phyloP scores from a whole-genome alignment of 768 basidiomycete species.

The Albatrellus ellisii region DNA sequence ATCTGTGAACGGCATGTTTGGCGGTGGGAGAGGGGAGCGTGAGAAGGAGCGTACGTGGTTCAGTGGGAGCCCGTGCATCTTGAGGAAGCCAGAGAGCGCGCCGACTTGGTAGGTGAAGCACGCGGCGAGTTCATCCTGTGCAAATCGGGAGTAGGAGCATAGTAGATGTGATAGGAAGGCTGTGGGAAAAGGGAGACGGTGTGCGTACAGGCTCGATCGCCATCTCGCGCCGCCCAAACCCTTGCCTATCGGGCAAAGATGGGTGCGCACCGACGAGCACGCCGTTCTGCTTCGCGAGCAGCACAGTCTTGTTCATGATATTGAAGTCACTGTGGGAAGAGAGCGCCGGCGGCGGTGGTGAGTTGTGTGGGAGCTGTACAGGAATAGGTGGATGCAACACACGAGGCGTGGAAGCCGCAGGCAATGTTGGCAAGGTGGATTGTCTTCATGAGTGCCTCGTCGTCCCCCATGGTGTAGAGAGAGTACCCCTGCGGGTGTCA shows the following conservation, averaged over 20 bases:
- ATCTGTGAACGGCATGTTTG: slow-evolving; percentile 22
- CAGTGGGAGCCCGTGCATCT: slow-evolving; percentile 33
- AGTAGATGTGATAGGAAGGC: neutral
- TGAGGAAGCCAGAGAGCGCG: slow-evolving; percentile 48
- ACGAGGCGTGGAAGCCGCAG: slow-evolving; percentile 61
- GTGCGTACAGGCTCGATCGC: slow-evolving; percentile 37
- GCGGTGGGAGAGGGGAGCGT: neutral
- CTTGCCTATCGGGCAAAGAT: slow-evolving; percentile 47
- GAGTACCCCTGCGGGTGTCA: slow-evolving; percentile 16
- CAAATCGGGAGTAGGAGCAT: neutral
- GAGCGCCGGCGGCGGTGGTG: neutral
- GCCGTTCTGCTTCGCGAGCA: slow-evolving; percentile 38
- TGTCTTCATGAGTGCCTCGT: slow-evolving; percentile 20
- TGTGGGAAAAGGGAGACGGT: neutral
- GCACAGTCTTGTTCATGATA: slow-evolving; percentile 51
- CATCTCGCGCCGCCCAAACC: slow-evolving; percentile 57
- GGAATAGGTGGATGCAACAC: slow-evolving; percentile 6
- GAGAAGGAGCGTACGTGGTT: slow-evolving; percentile 35
- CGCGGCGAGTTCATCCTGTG: slow-evolving; percentile 38
- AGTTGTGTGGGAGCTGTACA: neutral
- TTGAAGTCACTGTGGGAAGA: slow-evolving; percentile 36
- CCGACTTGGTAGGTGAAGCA: slow-evolving; percentile 59
- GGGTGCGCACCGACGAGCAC: slow-evolving; percentile 60
- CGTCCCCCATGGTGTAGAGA: slow-evolving; percentile 20
- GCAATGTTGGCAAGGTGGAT: slow-evolving; percentile 35